Evolutionary conservation across 306 rosid species (phyloP).

Genomic region (Pterocarpus santalinus): DNA sequence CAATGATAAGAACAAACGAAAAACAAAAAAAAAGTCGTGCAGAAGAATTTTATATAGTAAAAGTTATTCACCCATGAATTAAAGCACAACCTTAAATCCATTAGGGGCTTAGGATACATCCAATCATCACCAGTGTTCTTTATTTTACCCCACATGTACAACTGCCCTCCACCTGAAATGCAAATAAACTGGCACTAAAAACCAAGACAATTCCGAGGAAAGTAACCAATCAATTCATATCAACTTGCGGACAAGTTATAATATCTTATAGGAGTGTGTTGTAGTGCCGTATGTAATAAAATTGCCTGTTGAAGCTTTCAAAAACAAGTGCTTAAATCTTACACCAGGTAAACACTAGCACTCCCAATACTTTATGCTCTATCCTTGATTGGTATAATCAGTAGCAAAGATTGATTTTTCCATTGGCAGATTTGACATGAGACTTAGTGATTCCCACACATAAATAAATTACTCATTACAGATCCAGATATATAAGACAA

Average conservation of each 20-base stretch:
- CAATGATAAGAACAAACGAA: not conserved
- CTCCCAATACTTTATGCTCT: not conserved
- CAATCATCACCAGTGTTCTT: slow-evolving; percentile 94
- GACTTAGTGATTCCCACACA: not conserved
- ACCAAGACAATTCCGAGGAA: not conserved
- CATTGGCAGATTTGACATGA: not conserved
- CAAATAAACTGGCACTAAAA: slow-evolving; percentile 32
- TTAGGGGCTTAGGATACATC: slow-evolving; percentile 99
- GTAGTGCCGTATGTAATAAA: not conserved
- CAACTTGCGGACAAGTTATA: not conserved
- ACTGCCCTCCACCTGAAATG: slow-evolving; percentile 89
- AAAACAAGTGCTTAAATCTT: slow-evolving; percentile 6
- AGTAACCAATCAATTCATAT: slow-evolving; percentile 15
- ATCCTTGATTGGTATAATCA: slow-evolving; percentile 8
- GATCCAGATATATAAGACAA: not conserved
- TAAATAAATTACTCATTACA: not conserved
- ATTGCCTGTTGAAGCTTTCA: not conserved
- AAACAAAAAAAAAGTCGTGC: not conserved
- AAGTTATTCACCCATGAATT: slow-evolving; percentile 16
- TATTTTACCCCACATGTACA: slow-evolving; percentile 98
- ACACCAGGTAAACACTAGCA: not conserved
- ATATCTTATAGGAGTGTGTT: not conserved
- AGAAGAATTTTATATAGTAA: slow-evolving; percentile 19
- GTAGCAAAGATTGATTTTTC: not conserved
- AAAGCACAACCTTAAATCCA: slow-evolving; percentile 89